A percentile compares a stretch with the other conserved stretches of the same genome.
Conservation (phyloP, 1,284 basidiomycete genomes). For the Gymnopus androsaceus region DNA sequence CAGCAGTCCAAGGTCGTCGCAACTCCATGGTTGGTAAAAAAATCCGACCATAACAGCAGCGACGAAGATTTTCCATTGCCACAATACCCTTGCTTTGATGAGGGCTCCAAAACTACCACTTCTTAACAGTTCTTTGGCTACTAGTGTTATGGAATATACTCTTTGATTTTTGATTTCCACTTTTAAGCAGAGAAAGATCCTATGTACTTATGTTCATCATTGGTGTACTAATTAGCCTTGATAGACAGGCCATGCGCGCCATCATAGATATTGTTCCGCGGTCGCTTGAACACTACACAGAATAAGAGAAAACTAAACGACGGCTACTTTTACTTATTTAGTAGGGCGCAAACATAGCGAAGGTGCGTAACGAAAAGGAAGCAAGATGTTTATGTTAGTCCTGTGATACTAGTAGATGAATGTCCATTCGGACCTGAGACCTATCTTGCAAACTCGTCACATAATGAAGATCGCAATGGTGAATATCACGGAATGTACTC, state of each 20-base stretch:
- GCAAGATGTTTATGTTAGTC: slow-evolving; percentile 8
- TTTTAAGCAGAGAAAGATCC: neutral
- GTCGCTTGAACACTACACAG: neutral
- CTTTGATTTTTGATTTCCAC: slow-evolving; percentile 30
- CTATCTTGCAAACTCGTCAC: slow-evolving; percentile 12
- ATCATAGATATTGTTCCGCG: slow-evolving; percentile 1
- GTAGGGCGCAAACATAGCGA: neutral
- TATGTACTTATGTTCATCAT: neutral
- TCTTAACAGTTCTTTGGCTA: no score
- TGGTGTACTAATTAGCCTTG: slow-evolving; percentile 5
- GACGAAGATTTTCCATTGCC: no score
- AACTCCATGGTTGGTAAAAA: no score
- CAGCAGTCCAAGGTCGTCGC: no score
- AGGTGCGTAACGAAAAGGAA: neutral
- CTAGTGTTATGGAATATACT: slow-evolving; percentile 57
- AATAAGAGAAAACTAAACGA: neutral
- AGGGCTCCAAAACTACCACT: no score
- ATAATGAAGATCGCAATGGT: neutral
- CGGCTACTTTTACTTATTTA: neutral
- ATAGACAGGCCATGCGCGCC: neutral
- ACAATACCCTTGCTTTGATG: no score
- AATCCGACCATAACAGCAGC: no score
- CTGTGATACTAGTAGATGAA: neutral
- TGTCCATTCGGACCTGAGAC: slow-evolving; percentile 1
- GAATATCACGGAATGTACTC: slow-evolving; percentile 49